These are phyloP conservation scores for Trypanosomatidae sp. DNA, from an alignment of 208 protist genomes.

Conservation along the genomic window DNA sequence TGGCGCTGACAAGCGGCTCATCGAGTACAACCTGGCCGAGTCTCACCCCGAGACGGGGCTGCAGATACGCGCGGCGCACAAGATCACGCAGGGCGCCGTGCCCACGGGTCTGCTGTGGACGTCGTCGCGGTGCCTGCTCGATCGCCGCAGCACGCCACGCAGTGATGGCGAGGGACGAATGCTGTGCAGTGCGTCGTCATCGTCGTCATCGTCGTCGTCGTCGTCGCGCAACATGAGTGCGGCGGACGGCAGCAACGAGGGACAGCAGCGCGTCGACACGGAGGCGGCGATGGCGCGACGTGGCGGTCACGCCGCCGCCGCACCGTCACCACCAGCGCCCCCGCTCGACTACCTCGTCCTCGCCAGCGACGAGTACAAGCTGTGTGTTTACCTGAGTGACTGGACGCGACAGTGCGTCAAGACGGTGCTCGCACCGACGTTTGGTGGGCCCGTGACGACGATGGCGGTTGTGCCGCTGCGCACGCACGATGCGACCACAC, in stretches of 20 bases:
- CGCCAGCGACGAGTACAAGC: conserved; percentile 87
- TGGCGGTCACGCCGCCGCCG: background rate
- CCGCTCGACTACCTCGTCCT: conserved; percentile 58
- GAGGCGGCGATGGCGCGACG: background rate
- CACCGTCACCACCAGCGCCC: background rate
- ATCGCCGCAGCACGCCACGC: conserved; percentile 20
- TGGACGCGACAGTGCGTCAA: conserved; percentile 81
- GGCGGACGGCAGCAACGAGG: background rate
- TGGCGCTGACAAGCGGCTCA: conserved; percentile 84
- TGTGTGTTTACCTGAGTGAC: conserved; percentile 69
- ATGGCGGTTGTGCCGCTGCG: conserved; percentile 28
- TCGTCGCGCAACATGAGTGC: background rate
- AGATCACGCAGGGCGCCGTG: conserved; percentile 81
- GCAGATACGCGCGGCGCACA: conserved; percentile 61
- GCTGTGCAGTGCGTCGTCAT: background rate
- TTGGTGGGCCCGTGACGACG: conserved; percentile 78
- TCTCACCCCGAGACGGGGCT: conserved; percentile 78
- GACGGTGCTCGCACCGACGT: conserved; percentile 85
- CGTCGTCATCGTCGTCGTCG: background rate
- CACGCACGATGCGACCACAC: background rate
- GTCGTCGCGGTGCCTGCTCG: conserved; percentile 18
- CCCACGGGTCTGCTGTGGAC: conserved; percentile 88
- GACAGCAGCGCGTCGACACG: background rate
- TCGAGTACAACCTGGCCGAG: conserved; percentile 91
- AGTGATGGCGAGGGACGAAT: background rate